phyloP scores from a whole-genome alignment of 1,284 basidiomycete species.

The Marasmius tenuissimus region DNA sequence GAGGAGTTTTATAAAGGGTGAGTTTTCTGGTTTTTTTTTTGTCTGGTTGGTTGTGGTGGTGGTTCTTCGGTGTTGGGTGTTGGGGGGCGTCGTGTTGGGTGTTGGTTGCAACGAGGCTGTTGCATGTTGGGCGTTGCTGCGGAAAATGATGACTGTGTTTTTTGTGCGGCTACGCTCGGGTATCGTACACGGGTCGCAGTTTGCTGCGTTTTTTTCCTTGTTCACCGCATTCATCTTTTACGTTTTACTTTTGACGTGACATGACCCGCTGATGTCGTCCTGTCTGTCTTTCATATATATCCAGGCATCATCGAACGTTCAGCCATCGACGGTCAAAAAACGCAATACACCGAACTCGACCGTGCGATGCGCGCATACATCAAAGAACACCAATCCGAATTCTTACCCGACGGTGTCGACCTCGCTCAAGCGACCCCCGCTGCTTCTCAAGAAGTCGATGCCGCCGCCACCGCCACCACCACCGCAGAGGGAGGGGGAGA shows the following conservation, averaged over 20 bases:
- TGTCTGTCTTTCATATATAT: background rate
- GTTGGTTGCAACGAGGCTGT: background rate
- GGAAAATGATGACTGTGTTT: background rate
- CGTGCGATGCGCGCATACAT: conserved; percentile 87
- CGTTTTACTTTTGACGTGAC: too few species aligned
- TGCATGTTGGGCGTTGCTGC: background rate
- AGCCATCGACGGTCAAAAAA: conserved; percentile 92
- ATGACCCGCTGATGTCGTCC: too few species aligned
- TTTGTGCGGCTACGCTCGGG: background rate
- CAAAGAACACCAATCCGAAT: conserved; percentile 85
- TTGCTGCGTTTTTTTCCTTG: too few species aligned
- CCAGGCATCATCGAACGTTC: conserved; percentile 92
- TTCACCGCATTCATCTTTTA: too few species aligned
- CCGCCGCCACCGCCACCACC: background rate
- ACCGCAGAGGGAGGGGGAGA: background rate
- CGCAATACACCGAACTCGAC: conserved; percentile 85
- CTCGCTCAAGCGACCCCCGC: conserved; percentile 38
- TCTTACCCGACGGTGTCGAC: conserved; percentile 81
- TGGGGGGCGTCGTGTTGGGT: background rate
- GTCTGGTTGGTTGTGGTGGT: background rate
- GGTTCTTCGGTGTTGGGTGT: background rate
- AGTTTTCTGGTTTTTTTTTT: conserved; percentile 19
- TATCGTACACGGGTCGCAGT: too few species aligned
- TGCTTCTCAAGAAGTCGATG: conserved; percentile 8
- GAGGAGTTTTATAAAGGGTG: conserved; percentile 93